Evolutionary conservation across 2,329 filamentous ascomycete genomes (phyloP).

Genomic region (Verticillium longisporum): DNA sequence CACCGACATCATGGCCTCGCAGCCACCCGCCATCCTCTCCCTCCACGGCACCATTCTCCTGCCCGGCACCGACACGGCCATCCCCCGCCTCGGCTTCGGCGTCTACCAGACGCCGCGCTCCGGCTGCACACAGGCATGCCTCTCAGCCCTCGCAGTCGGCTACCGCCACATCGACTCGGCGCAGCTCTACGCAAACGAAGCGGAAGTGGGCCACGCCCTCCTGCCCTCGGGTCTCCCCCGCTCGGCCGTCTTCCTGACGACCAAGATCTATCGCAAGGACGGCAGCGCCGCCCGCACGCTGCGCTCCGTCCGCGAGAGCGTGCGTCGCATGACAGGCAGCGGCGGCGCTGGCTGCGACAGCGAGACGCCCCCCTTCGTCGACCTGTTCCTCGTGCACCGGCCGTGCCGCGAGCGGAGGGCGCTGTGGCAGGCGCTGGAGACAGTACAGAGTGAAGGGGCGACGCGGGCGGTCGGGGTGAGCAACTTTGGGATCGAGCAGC

Average conservation of each 20-base stretch:
- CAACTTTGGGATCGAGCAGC: conserved; percentile 62
- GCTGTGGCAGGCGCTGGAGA: conserved; percentile 62
- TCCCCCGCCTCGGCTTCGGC: conserved; percentile 65
- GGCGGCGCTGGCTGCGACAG: conserved; percentile 46
- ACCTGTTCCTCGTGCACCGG: conserved; percentile 65
- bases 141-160: conserved; percentile 48
- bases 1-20: neutral
- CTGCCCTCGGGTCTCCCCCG: conserved; percentile 46
- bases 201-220: conserved; percentile 59
- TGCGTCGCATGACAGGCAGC: conserved; percentile 48
- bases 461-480: conserved; percentile 63
- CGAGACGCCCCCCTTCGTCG: conserved; percentile 42
- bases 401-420: conserved; percentile 50
- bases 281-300: conserved; percentile 53
- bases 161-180: conserved; percentile 64
- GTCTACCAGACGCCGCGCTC: conserved; percentile 55
- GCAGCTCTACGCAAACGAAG: conserved; percentile 58
- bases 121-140: conserved; percentile 50
- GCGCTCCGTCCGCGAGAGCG: conserved; percentile 50
- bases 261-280: conserved; percentile 55
- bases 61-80: conserved; percentile 21
- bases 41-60: conserved; percentile 14
- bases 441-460: conserved; percentile 48
- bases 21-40: neutral
- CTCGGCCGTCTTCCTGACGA: conserved; percentile 60